Percentiles rank a stretch among this genome's conserved stretches.
phyloP scores from a whole-genome alignment of 768 basidiomycete genomes.

The Cytidiella melzeri region DNA sequence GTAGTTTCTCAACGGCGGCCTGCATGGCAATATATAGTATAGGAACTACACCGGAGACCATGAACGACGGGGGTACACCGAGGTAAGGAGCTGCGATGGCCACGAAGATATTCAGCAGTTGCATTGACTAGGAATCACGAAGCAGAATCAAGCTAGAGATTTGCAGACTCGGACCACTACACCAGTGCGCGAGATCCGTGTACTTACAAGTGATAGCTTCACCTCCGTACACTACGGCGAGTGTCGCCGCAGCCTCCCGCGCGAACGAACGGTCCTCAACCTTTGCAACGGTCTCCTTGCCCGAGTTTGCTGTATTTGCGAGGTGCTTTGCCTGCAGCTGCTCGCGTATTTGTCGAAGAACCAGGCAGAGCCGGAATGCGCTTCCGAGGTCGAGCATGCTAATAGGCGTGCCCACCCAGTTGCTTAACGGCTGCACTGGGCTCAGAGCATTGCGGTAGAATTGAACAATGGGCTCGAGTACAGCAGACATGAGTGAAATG shows the following conservation, averaged over 20 bases:
- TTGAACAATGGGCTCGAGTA: slow-evolving; percentile 36
- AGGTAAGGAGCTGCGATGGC: slow-evolving; percentile 27
- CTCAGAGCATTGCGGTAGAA: slow-evolving; percentile 47
- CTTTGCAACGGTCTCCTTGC: slow-evolving; percentile 14
- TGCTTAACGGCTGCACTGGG: slow-evolving; percentile 61
- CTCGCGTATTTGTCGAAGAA: slow-evolving; percentile 64
- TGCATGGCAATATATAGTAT: slow-evolving; percentile 56
- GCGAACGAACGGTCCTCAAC: slow-evolving; percentile 51
- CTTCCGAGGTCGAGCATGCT: slow-evolving; percentile 64
- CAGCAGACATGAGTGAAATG: slow-evolving; percentile 32
- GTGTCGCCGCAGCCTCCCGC: slow-evolving; percentile 48
- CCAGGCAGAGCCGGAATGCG: slow-evolving; percentile 61
- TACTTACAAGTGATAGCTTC: slow-evolving; percentile 60
- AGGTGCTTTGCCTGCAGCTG: slow-evolving; percentile 36
- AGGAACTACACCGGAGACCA: slow-evolving; percentile 64
- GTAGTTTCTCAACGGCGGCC: slow-evolving; percentile 55
- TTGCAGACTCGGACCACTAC: background rate
- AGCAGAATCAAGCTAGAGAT: too few species aligned
- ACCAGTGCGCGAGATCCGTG: background rate
- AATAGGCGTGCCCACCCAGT: slow-evolving; percentile 49
- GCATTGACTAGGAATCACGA: too few species aligned
- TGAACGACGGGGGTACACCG: slow-evolving; percentile 68
- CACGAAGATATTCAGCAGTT: too few species aligned
- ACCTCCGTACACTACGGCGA: slow-evolving; percentile 74
- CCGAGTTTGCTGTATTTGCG: slow-evolving; percentile 29